Evolutionary conservation across 768 basidiomycete genomes (phyloP), one percentile per base, ranked within the genome.

Genomic region (Trichaptum fuscoviolaceum): DNA sequence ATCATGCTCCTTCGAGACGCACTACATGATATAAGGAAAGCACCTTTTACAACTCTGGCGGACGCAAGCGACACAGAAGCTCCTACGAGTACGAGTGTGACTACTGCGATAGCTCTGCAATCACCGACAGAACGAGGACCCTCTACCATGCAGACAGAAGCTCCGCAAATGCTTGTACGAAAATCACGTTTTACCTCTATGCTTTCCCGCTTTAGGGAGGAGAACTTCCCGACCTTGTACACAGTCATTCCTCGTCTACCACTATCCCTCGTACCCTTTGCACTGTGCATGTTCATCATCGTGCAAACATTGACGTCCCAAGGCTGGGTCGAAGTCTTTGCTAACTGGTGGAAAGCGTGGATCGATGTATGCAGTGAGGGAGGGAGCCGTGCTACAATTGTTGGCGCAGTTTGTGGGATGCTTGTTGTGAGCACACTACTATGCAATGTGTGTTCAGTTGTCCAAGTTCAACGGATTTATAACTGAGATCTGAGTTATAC

Each of bases 221-320:
- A 58, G 1, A 67, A 81, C 58, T 92, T 93, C 74, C 94, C 93
- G 0, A 95, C 91, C 0, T 80, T 90, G 68, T 81, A 83, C 73
- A 84, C 84, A 10, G 85, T 87, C 24, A 77, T 88, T 24, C 83
- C 86, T 0, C 84, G 89, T 23, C 81, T 96, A 0, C 96, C 95
- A 0, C 87, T 95, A 67, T 83, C 87, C 15, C 85, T 97, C 7
- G 79, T 97, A 18, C 93, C 93, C 0, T 99, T 99, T 73, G 92
- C 95, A 0, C 95, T 98, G 73, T 89, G 91, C 0, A 94, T 96
- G 76, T 98, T 99, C 78, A 93, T 98, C 70, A 85, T 99, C 66
- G 93, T 96, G 66, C 91, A 96, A 73, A 91, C 84, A 0, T 83
- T 99, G 7, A 82, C 87, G 15, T 82, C 87, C 68, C 87, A 89